Evolutionary conservation across 768 basidiomycete species (phyloP).

Genomic region (Tylopilus intermedius): DNA sequence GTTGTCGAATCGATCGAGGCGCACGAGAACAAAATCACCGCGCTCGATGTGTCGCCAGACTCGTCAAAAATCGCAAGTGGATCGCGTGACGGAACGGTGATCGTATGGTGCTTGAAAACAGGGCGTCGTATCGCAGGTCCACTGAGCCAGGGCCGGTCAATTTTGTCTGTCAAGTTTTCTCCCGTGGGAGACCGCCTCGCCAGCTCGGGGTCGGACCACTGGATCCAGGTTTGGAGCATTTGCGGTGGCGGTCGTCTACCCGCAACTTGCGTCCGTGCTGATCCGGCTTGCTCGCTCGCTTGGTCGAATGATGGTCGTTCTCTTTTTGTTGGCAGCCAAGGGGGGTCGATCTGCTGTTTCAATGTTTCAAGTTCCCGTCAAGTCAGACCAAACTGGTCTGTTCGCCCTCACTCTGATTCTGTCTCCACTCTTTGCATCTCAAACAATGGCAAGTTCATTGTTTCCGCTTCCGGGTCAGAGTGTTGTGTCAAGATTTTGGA

Average conservation of each 20-base stretch:
- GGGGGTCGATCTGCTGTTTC: slow-evolving; percentile 13
- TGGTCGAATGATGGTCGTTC: slow-evolving; percentile 17
- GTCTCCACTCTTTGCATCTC: slow-evolving; percentile 17
- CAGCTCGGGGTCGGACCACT: slow-evolving; percentile 1
- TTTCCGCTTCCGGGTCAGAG: slow-evolving; percentile 17
- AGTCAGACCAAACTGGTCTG: slow-evolving; percentile 3
- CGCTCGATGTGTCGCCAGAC: slow-evolving; percentile 21
- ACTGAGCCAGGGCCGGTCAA: slow-evolving; percentile 6
- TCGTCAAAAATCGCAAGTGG: slow-evolving; percentile 20
- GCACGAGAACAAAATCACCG: slow-evolving; percentile 13
- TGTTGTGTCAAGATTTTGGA: slow-evolving; percentile 18
- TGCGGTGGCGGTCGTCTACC: background rate
- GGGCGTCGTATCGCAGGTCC: slow-evolving; percentile 14
- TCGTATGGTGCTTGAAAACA: slow-evolving; percentile 20
- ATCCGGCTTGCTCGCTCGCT: slow-evolving; percentile 12
- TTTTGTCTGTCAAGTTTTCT: slow-evolving; percentile 21
- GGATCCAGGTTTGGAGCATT: slow-evolving; percentile 9
- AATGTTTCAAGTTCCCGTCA: slow-evolving; percentile 2
- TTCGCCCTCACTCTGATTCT: slow-evolving; percentile 10
- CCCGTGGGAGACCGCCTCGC: slow-evolving; percentile 19
- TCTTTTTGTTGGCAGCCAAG: slow-evolving; percentile 15
- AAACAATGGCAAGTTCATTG: slow-evolving; percentile 18
- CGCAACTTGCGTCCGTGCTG: background rate
- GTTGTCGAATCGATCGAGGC: slow-evolving; percentile 6
- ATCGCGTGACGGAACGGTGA: slow-evolving; percentile 17